Conservation (phyloP, 495 filamentous ascomycete species). For the Talaromyces wortmannii region DNA sequence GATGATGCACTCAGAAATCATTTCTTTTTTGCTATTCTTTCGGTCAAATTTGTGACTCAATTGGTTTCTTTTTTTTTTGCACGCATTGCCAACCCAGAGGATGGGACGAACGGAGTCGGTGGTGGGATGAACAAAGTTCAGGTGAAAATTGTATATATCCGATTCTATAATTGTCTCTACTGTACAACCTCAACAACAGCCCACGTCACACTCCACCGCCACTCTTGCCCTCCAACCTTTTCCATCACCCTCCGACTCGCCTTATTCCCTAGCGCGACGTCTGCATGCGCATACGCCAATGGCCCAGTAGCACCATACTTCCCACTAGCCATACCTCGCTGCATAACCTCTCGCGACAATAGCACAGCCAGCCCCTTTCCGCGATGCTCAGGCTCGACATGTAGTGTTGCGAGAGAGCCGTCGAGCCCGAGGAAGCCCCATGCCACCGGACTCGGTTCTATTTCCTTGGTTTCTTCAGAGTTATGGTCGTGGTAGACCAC, state of each 20-base stretch:
- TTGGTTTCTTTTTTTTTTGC: not conserved
- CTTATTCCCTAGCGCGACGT: conserved; percentile 35
- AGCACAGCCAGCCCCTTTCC: conserved; percentile 33
- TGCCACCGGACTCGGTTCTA: conserved; percentile 22
- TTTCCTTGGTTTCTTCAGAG: conserved; percentile 9
- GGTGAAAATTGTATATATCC: too few species aligned
- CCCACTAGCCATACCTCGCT: conserved; percentile 15
- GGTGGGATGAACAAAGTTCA: too few species aligned
- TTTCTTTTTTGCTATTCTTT: not conserved
- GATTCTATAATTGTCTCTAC: not conserved
- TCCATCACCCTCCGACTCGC: conserved; percentile 45
- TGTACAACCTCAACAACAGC: conserved; percentile 1
- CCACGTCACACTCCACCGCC: conserved; percentile 3
- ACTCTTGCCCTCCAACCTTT: conserved; percentile 30
- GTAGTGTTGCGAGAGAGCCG: conserved; percentile 38
- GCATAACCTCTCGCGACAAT: conserved; percentile 30
- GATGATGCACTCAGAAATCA: conserved; percentile 33
- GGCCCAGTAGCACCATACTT: conserved; percentile 14
- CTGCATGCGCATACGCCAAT: conserved; percentile 34
- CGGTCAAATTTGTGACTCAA: not conserved
- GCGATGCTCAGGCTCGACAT: conserved; percentile 42
- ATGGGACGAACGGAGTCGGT: too few species aligned
- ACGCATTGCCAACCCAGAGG: too few species aligned
- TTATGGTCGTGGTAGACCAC: conserved; percentile 17
- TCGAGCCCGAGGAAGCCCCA: conserved; percentile 40